phyloP scores from a whole-genome alignment of 768 basidiomycete genomes.

The Dentipellis fragilis region DNA sequence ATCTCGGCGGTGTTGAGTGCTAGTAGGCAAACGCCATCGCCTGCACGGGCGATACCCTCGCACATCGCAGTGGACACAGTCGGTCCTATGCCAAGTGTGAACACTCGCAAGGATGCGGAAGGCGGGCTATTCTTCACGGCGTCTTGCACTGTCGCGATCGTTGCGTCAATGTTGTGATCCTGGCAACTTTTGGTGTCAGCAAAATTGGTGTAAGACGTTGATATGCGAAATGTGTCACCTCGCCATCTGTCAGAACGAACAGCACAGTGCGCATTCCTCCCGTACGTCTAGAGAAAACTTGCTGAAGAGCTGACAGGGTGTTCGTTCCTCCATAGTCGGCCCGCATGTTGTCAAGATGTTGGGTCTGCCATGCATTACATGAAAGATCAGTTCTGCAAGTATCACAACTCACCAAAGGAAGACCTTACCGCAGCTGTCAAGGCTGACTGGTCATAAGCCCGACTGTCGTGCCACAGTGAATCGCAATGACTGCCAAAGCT shows the following conservation, averaged over 20 bases:
- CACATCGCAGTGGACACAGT: slow-evolving; percentile 40
- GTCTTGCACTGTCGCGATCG: not conserved
- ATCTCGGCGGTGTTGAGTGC: slow-evolving; percentile 37
- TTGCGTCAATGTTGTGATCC: not conserved
- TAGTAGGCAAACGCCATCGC: slow-evolving; percentile 40
- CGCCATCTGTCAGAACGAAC: slow-evolving; percentile 53
- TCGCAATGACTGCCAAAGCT: slow-evolving; percentile 32
- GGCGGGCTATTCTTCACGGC: slow-evolving; percentile 22
- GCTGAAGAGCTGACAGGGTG: slow-evolving; percentile 29
- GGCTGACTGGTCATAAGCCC: slow-evolving; percentile 19
- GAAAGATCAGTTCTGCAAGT: not conserved
- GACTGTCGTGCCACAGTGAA: slow-evolving; percentile 28
- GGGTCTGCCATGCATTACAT: slow-evolving; percentile 21
- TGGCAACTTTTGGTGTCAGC: not conserved
- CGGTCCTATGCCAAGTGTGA: slow-evolving; percentile 48
- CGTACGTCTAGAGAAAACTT: slow-evolving; percentile 27
- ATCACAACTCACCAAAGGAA: not conserved
- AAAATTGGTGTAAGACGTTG: not conserved
- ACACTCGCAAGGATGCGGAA: slow-evolving; percentile 35
- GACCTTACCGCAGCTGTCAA: slow-evolving; percentile 31
- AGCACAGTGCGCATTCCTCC: slow-evolving; percentile 32
- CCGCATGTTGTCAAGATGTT: slow-evolving; percentile 28
- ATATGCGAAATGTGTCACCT: slow-evolving; percentile 17
- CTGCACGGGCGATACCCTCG: slow-evolving; percentile 42
- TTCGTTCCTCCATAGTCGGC: slow-evolving; percentile 45